Evolutionary conservation across 768 basidiomycete genomes (phyloP).

Genomic region (Pholiota molesta): DNA sequence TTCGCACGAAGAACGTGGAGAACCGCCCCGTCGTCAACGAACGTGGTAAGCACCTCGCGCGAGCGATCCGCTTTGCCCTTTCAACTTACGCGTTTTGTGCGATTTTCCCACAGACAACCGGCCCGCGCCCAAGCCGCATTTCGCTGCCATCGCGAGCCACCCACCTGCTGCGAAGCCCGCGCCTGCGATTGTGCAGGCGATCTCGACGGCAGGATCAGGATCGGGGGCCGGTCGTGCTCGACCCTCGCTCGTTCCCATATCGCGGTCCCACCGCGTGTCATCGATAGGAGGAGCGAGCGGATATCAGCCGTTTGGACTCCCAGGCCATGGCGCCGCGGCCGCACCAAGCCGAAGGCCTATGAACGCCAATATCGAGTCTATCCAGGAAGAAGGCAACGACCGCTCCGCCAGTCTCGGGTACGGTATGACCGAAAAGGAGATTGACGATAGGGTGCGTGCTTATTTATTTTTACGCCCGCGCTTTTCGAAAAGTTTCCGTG

Average conservation of each 20-base stretch:
- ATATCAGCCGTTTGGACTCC: slow-evolving; percentile 43
- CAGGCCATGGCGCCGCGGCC: slow-evolving; percentile 15
- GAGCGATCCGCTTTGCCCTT: too few species aligned
- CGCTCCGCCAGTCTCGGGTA: slow-evolving; percentile 37
- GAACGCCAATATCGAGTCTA: slow-evolving; percentile 27
- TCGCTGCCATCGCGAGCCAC: slow-evolving; percentile 58
- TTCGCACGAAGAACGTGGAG: too few species aligned
- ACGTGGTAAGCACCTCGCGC: too few species aligned
- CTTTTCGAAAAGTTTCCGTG: background rate
- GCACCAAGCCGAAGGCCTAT: slow-evolving; percentile 13
- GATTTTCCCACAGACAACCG: slow-evolving; percentile 55
- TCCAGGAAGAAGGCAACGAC: slow-evolving; percentile 31
- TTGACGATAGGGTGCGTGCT: slow-evolving; percentile 66
- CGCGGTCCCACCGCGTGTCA: slow-evolving; percentile 39
- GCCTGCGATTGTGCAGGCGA: slow-evolving; percentile 47
- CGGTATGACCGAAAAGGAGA: slow-evolving; percentile 67
- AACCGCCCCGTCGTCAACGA: too few species aligned
- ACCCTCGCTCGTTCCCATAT: slow-evolving; percentile 39
- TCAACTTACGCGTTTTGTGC: too few species aligned
- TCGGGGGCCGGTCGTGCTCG: slow-evolving; percentile 31
- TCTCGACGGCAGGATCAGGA: slow-evolving; percentile 35
- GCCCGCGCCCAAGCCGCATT: slow-evolving; percentile 60
- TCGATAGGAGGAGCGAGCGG: slow-evolving; percentile 32
- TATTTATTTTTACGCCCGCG: slow-evolving; percentile 4
- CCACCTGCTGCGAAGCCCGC: slow-evolving; percentile 47